A percentile compares a stretch with the other conserved stretches of the same genome.
Evolutionary conservation across 257 asterid species (phyloP).

Genomic region (Solanum rostratum): DNA sequence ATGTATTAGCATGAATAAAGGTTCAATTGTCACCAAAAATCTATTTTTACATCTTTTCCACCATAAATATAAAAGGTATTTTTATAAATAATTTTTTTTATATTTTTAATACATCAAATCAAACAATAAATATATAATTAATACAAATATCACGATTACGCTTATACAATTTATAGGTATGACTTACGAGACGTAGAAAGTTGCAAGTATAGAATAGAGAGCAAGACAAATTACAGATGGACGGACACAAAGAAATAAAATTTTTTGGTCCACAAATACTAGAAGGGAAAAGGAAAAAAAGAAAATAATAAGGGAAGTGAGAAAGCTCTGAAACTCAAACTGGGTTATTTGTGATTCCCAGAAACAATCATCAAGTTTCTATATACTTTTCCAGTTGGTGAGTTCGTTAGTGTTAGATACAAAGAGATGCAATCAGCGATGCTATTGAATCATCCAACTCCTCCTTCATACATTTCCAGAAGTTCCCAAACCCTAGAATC

Average conservation of each 20-base stretch:
- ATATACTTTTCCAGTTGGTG: neutral
- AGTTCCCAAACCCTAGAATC: neutral
- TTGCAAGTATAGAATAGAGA: neutral
- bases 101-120: too few species aligned
- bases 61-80: too few species aligned
- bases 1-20: too few species aligned
- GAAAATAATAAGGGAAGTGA: neutral
- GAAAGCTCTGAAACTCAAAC: neutral
- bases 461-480: neutral
- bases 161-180: too few species aligned
- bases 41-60: too few species aligned
- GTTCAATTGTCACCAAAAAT: too few species aligned
- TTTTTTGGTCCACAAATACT: neutral
- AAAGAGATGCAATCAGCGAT: slow-evolving; percentile 1
- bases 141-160: too few species aligned
- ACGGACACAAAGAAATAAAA: neutral
- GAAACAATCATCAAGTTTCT: neutral
- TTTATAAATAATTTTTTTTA: too few species aligned
- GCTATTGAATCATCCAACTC: slow-evolving; percentile 2
- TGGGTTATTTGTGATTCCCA: neutral
- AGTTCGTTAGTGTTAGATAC: neutral
- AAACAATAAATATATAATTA: too few species aligned
- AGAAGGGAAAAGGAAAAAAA: neutral
- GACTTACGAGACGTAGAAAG: too few species aligned
- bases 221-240: neutral